Percentiles rank a stretch among this genome's conserved stretches.
Evolutionary conservation across 2,329 filamentous ascomycete genomes (phyloP).

Genomic region (Cytospora piceicola): DNA sequence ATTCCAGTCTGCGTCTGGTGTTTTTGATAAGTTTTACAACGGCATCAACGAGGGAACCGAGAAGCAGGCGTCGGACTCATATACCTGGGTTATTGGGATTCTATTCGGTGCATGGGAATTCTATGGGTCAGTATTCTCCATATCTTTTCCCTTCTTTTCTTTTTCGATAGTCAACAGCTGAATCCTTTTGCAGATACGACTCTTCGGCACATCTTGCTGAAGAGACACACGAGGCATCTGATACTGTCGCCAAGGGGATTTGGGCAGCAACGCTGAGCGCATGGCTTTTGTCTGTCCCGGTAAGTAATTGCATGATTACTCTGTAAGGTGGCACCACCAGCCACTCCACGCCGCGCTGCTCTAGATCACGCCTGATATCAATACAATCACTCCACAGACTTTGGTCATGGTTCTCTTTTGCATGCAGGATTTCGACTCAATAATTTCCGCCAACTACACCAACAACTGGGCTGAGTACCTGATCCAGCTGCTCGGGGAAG

Average conservation of each 20-base stretch:
- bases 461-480: conserved; percentile 48
- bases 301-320: conserved; percentile 13
- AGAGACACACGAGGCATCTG: conserved; percentile 43
- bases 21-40: conserved; percentile 44
- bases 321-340: background rate
- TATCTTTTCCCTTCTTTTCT: too few relatives aligned
- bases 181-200: conserved; percentile 33
- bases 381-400: conserved; percentile 30
- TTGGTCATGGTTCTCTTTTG: conserved; percentile 46
- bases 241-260: conserved; percentile 45
- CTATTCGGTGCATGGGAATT: conserved; percentile 44
- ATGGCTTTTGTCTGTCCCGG: conserved; percentile 43
- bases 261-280: conserved; percentile 43
- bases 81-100: conserved; percentile 43
- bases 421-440: conserved; percentile 45
- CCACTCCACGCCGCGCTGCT: too few relatives aligned
- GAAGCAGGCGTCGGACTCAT: conserved; percentile 42
- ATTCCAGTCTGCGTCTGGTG: conserved; percentile 41
- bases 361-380: background rate
- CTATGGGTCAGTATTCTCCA: conserved; percentile 34
- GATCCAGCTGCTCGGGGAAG: conserved; percentile 42
- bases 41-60: conserved; percentile 42
- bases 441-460: conserved; percentile 41
- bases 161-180: background rate
- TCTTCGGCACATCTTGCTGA: conserved; percentile 44